A percentile compares a stretch with the other conserved stretches of the same genome.
Conservation (phyloP, 257 asterid genomes). For the Ilex asprella region DNA sequence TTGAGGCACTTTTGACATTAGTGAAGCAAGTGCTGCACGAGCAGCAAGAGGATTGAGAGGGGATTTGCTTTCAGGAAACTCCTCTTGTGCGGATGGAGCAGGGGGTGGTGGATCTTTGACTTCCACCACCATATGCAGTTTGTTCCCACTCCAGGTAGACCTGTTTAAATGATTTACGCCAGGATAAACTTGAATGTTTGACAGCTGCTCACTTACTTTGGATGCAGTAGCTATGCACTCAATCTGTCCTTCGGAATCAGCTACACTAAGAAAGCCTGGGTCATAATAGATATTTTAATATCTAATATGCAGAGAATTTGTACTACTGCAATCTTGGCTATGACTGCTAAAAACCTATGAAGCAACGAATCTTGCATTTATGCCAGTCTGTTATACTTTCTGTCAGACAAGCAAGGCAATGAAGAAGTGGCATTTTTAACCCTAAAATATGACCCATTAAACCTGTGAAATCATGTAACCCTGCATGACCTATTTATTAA, state of each 20-base stretch:
- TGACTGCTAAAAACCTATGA: too few relatives aligned
- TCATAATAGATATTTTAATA: too few relatives aligned
- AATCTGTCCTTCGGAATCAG: constrained; percentile 20
- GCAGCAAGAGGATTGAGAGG: constrained; percentile 55
- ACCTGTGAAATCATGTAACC: too few relatives aligned
- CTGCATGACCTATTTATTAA: too few relatives aligned
- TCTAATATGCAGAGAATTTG: too few relatives aligned
- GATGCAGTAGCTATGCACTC: constrained; percentile 13
- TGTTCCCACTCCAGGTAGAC: constrained; percentile 11
- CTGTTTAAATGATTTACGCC: constrained; percentile 7
- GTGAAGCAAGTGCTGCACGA: constrained; percentile 66
- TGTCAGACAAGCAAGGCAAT: too few relatives aligned
- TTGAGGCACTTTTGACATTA: constrained; percentile 34
- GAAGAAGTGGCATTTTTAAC: too few relatives aligned
- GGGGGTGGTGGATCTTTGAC: constrained; percentile 14
- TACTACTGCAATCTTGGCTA: too few relatives aligned
- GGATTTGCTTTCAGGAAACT: constrained; percentile 20
- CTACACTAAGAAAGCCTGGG: constrained; percentile 26
- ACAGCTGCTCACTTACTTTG: constrained; percentile 2
- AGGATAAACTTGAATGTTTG: constrained; percentile 11
- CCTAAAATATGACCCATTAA: too few relatives aligned
- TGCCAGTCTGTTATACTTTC: too few relatives aligned
- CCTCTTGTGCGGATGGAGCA: constrained; percentile 19
- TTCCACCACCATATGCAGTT: constrained; percentile 10
- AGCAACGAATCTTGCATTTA: too few relatives aligned